Conservation (phyloP, 139 green algal genomes). For the Chlorella sp. region DNA sequence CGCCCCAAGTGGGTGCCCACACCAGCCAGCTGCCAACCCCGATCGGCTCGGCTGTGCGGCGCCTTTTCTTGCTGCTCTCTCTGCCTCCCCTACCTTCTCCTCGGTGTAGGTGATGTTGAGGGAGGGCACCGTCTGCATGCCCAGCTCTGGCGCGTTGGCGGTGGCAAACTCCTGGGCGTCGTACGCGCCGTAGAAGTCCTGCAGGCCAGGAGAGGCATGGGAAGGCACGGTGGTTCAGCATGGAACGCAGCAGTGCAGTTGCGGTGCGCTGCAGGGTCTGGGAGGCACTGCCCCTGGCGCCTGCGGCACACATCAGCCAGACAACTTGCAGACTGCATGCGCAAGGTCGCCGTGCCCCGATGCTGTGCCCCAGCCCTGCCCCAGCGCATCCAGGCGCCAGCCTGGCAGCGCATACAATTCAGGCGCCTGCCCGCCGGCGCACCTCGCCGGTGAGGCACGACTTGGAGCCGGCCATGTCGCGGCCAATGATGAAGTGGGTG, state of each 20-base stretch:
- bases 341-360: not conserved
- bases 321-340: too few relatives aligned
- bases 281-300: too few relatives aligned
- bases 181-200: conserved; percentile 87
- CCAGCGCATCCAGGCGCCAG: too few relatives aligned
- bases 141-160: conserved; percentile 74
- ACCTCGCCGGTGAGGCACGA: conserved; percentile 77
- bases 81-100: conserved; percentile 49
- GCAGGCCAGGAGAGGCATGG: not conserved
- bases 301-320: too few relatives aligned
- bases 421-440: too few relatives aligned
- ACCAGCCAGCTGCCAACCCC: too few relatives aligned
- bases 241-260: too few relatives aligned
- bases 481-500: conserved; percentile 97
- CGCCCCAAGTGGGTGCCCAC: too few relatives aligned
- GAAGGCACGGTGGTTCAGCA: not conserved
- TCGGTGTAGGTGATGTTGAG: conserved; percentile 92
- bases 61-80: too few relatives aligned
- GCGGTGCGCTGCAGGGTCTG: too few relatives aligned
- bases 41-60: too few relatives aligned
- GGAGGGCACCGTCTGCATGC: conserved; percentile 90
- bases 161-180: conserved; percentile 72
- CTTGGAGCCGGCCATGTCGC: conserved; percentile 96
- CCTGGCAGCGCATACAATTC: too few relatives aligned
- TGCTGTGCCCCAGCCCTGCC: not conserved